Base-by-base conservation (phyloP, 176 grass and related monocot species). In the Oryza meyeriana region DNA sequence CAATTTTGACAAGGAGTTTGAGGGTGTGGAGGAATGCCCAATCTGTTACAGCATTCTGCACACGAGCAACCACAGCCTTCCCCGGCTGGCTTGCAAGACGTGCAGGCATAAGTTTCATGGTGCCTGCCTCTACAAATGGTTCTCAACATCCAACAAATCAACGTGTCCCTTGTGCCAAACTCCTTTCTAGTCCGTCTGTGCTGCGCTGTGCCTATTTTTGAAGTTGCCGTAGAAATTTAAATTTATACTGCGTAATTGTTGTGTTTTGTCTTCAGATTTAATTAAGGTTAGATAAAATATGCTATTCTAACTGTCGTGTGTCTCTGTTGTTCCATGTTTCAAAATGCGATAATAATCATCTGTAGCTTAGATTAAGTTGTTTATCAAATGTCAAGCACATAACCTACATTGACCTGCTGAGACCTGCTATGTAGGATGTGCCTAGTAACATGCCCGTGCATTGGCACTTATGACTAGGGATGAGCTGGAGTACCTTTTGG, bases 31-130 rank as follows among this genome's bases (percentile, higher is more conserved):
- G 84, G 95, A 98, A 67, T 98, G 95, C 38, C 95, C 95, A 11
- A 95, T 98, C 83, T 98, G 95, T 75, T 98, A 98, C 79, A 98
- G 92, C 76, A 98, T 95, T 68, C 81, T 93, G 72, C 95, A 95
- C 67, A 93, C 95, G 61, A 88, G 90, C 81, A 98, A 98, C 84
- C 95, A 98, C 78, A 83, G 88, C 73, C 86, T 98, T 14, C 95
- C 95, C 4, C 79, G 84, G 70, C 86, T 98, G 57, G 95, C 95
- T 18, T 98, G 95, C 90, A 95, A 95, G 74, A 98, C 92, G 42
- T 98, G 95, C 85, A 89, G 79, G 82, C 95, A 98, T 74, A 98
- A 98, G 78, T 98, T 98, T 67, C 95, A 98, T 25, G 90, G 92
- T 14, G 92, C 90, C 50, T 98, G 92, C 84, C 80, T 98, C 80